Base-by-base conservation (phyloP, 2,329 filamentous ascomycete species). In the Chrysosporium queenslandicum region DNA sequence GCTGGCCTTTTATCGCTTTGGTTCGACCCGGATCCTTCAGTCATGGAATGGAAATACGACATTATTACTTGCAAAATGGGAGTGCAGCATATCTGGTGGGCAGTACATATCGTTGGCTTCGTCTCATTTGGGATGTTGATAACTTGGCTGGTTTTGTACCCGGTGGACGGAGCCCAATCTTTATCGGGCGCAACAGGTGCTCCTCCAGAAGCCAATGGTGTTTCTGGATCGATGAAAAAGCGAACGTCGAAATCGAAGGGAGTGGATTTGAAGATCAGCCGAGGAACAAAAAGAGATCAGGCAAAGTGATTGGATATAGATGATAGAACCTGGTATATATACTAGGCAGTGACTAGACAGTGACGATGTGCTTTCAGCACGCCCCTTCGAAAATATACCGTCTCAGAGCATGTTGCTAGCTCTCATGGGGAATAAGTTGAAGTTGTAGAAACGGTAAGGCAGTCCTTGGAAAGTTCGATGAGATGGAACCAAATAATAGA, bases 31-130 rank as follows among this genome's bases (percentile, higher is more conserved):
- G 73, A 76, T 2, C 55, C 59, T 2, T 60, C 59, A 1, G 68
- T 69, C 1, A 83, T 80, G 74, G 80, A 86, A 65, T 98, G 92
- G 92, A 77, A 77, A 58, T 86, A 86, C 59, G 87, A 91, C 60
- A 92, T 92, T 60, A 75, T 74, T 7, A 85, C 80, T 57, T 98
- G 92, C 65, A 76, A 79, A 2, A 71, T 94, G 32, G 92, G 92
- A 0, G 80, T 82, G 21, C 91, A 96, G 75, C 88, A 95, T 71
- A 77, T 90, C 49, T 98, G 92, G 92, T 98, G 92, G 92, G 76
- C 80, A 3, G 81, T 92, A 4, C 90, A 97, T 72, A 76, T 90
- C 42, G 55, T 88, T 30, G 83, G 88, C 63, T 58, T 88, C 2
- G 60, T 79, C 21, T 67, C 67, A 9, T 46, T 71, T 27, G 50